Percentiles rank a stretch among this genome's conserved stretches.
Evolutionary conservation across 2,329 filamentous ascomycete species (phyloP).

Genomic region (Xylariaceae sp.): DNA sequence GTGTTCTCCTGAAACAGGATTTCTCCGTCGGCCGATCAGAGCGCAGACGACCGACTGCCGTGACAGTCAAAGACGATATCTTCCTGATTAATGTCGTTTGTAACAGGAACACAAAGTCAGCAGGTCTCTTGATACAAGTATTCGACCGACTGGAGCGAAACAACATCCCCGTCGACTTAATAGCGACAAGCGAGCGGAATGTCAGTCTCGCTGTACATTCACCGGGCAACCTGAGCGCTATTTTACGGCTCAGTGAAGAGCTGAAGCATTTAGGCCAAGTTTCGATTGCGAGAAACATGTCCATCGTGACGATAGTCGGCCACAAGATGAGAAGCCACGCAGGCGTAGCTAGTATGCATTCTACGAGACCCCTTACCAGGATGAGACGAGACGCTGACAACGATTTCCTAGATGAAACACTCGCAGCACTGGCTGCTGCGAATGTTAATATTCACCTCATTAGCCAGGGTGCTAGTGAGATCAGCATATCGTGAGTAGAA

Average conservation of each 20-base stretch:
- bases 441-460: constrained; percentile 30
- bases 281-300: constrained; percentile 25
- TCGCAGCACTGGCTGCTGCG: constrained; percentile 26
- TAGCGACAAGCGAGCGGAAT: constrained; percentile 30
- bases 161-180: constrained; percentile 28
- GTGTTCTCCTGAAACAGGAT: constrained; percentile 30
- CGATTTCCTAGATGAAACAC: constrained; percentile 23
- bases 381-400: constrained; percentile 6
- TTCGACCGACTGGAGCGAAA: constrained; percentile 29
- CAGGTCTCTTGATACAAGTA: constrained; percentile 28
- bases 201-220: constrained; percentile 29
- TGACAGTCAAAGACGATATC: constrained; percentile 30
- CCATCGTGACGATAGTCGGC: constrained; percentile 30
- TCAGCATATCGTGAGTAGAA: constrained; percentile 28
- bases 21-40: constrained; percentile 29
- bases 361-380: background rate
- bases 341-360: constrained; percentile 28
- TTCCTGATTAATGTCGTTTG: constrained; percentile 29
- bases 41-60: constrained; percentile 28
- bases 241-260: constrained; percentile 26
- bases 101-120: constrained; percentile 30
- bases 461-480: constrained; percentile 31
- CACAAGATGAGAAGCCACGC: constrained; percentile 32
- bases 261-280: constrained; percentile 29
- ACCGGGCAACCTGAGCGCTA: constrained; percentile 21